These are phyloP conservation scores for Cordyceps cateniannulata DNA, from an alignment of 2,329 filamentous ascomycete species.

Conservation along the genomic window DNA sequence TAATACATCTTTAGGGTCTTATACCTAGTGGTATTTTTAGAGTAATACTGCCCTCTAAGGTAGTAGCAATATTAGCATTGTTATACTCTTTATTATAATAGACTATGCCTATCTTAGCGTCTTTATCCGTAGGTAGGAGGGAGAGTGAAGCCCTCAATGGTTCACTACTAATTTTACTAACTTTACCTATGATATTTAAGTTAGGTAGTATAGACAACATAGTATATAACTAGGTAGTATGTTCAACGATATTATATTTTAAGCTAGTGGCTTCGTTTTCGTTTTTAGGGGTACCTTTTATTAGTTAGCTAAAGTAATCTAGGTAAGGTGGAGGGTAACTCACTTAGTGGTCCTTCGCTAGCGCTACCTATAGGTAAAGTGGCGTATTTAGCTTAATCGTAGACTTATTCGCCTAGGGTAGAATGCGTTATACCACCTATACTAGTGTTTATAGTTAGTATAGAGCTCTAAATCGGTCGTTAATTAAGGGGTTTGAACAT, in stretches of 20 bases:
- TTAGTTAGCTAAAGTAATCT: background rate
- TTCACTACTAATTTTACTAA: background rate
- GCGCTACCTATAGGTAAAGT: background rate
- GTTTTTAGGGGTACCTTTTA: background rate
- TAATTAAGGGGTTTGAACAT: background rate
- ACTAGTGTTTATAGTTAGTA: background rate
- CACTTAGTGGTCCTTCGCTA: background rate
- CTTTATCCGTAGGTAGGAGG: background rate
- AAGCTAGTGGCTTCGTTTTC: background rate
- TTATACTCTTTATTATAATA: background rate
- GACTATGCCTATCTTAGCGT: background rate
- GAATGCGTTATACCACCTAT: background rate
- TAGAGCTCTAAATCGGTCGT: background rate
- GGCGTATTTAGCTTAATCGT: background rate
- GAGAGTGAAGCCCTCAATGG: background rate
- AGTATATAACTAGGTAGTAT: background rate
- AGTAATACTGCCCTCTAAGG: background rate
- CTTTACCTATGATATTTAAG: background rate
- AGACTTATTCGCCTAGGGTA: background rate
- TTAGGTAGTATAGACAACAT: background rate
- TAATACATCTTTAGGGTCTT: background rate
- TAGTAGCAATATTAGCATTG: background rate
- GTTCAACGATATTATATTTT: background rate
- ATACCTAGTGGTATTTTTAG: background rate
- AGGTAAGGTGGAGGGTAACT: background rate